phyloP scores from a whole-genome alignment of 768 basidiomycete species.

The Punctularia strigosozonata region DNA sequence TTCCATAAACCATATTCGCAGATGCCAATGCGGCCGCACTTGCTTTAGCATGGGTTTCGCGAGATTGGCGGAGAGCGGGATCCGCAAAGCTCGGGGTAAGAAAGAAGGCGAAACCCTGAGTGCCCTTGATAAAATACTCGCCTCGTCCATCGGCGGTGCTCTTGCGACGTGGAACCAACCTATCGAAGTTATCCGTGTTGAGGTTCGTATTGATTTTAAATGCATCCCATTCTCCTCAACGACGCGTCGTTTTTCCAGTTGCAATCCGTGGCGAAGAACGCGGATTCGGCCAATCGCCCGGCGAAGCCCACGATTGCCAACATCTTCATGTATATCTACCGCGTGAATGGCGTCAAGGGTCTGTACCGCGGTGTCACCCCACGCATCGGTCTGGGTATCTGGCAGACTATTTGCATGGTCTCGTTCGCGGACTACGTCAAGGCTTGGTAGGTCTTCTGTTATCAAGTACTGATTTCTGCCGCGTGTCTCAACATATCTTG shows the following conservation, averaged over 20 bases:
- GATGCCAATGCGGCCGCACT: background rate
- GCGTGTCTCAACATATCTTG: constrained; percentile 3
- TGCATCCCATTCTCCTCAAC: background rate
- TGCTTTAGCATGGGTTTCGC: constrained; percentile 84
- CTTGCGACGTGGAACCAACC: constrained; percentile 99
- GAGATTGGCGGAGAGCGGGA: constrained; percentile 74
- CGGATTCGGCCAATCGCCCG: constrained; percentile 64
- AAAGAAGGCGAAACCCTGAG: constrained; percentile 61
- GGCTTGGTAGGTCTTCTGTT: constrained; percentile 39
- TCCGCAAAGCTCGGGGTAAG: constrained; percentile 72
- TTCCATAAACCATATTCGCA: background rate
- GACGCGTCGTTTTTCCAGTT: no score
- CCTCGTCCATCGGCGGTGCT: constrained; percentile 87
- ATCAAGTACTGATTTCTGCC: background rate
- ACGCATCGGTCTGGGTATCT: constrained; percentile 89
- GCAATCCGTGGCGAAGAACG: constrained; percentile 93
- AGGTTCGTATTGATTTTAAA: constrained; percentile 34
- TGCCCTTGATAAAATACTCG: constrained; percentile 76
- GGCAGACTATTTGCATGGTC: constrained; percentile 99
- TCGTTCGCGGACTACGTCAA: constrained; percentile 96
- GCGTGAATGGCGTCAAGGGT: constrained; percentile 91
- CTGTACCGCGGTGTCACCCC: constrained; percentile 97
- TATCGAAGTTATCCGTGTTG: constrained; percentile 94
- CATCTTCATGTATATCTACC: constrained; percentile 91
- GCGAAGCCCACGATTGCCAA: constrained; percentile 87